Evolutionary conservation across 371 early-diverging fungal genomes (phyloP).

Genomic region (Zychaea mexicana): DNA sequence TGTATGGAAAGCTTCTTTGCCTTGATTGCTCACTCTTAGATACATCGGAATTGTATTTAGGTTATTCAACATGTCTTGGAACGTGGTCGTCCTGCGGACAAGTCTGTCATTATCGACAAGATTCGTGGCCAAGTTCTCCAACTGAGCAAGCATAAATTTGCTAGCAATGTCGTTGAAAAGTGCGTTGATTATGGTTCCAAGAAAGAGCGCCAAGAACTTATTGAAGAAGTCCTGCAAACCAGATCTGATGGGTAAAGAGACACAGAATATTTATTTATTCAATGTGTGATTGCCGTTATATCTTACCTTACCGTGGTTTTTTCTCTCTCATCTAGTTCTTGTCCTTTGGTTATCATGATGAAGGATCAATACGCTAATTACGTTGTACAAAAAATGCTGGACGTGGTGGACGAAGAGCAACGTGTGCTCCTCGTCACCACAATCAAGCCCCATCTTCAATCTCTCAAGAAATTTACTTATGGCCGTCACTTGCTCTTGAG

Average conservation of each 20-base stretch:
- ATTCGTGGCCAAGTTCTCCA: conserved; percentile 89
- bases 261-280: no score
- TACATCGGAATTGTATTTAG: background rate
- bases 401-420: conserved; percentile 92
- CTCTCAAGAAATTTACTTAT: conserved; percentile 95
- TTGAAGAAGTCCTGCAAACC: conserved; percentile 86
- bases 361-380: conserved; percentile 99
- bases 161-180: conserved; percentile 98
- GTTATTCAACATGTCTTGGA: conserved; percentile 98
- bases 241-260: conserved; percentile 69
- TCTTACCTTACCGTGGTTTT: no score
- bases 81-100: conserved; percentile 87
- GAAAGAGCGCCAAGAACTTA: conserved; percentile 75
- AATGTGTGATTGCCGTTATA: no score
- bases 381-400: conserved; percentile 99
- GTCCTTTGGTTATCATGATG: conserved; percentile 95
- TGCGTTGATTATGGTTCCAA: conserved; percentile 84
- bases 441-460: conserved; percentile 90
- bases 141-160: conserved; percentile 99
- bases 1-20: no score
- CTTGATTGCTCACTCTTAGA: no score
- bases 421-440: conserved; percentile 80
- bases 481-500: conserved; percentile 94
- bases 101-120: conserved; percentile 84
- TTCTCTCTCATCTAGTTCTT: conserved; percentile 56